A percentile compares a stretch with the other conserved stretches of the same genome.
phyloP scores from a whole-genome alignment of 306 rosid species.

The Hippophae rhamnoides region DNA sequence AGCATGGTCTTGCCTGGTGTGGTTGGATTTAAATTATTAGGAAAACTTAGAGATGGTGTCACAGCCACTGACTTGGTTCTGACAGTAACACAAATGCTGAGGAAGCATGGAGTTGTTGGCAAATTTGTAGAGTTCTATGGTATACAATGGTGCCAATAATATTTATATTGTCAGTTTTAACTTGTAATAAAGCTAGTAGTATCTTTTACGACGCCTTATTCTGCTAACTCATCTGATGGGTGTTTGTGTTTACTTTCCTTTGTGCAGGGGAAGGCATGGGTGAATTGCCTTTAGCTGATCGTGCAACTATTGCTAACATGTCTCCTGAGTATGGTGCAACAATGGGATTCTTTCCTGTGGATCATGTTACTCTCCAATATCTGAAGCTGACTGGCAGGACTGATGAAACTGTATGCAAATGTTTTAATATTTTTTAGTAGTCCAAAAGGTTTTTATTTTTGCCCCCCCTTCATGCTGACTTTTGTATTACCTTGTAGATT shows the following conservation, averaged over 20 bases:
- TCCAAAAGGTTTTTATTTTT: slow-evolving; percentile 1
- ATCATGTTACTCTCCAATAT: slow-evolving; percentile 87
- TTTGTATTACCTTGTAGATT: slow-evolving; percentile 40
- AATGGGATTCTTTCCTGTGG: slow-evolving; percentile 98
- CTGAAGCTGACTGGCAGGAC: slow-evolving; percentile 86
- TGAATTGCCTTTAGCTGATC: slow-evolving; percentile 77
- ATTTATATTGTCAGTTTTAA: slow-evolving; percentile 1
- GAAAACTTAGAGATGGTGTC: slow-evolving; percentile 77
- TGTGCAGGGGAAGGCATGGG: slow-evolving; percentile 89
- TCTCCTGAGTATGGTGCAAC: slow-evolving; percentile 97
- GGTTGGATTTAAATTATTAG: slow-evolving; percentile 77
- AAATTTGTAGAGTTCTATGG: slow-evolving; percentile 95
- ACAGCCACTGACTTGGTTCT: slow-evolving; percentile 96
- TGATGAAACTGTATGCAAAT: slow-evolving; percentile 58
- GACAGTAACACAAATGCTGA: slow-evolving; percentile 88
- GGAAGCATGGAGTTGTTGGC: slow-evolving; percentile 98
- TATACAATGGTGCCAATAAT: slow-evolving; percentile 18
- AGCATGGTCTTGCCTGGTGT: slow-evolving; percentile 99
- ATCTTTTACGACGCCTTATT: slow-evolving; percentile 3
- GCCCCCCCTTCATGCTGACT: slow-evolving; percentile 25
- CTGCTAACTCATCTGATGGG: slow-evolving; percentile 19
- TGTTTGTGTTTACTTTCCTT: slow-evolving; percentile 11
- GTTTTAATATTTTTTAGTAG: neutral
- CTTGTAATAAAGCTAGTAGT: neutral
- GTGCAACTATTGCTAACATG: slow-evolving; percentile 97